Conservation (phyloP, 495 filamentous ascomycete species). For the Arthonia radiata region DNA sequence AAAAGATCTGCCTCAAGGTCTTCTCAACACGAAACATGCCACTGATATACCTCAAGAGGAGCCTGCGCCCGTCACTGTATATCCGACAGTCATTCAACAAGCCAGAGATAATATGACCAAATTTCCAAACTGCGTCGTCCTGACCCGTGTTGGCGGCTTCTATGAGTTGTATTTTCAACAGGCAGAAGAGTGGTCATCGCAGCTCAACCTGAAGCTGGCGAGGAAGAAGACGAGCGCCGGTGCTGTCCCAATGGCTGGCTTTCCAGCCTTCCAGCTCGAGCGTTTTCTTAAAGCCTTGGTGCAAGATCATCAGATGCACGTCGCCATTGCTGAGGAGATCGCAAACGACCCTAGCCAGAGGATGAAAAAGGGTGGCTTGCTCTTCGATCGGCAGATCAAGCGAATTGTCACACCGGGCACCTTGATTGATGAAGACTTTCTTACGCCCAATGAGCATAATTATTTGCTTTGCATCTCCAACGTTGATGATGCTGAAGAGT, state of each 20-base stretch:
- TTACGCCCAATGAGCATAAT: constrained; percentile 79
- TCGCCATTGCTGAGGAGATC: constrained; percentile 88
- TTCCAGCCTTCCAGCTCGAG: constrained; percentile 79
- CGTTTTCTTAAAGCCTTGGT: constrained; percentile 80
- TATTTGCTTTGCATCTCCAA: constrained; percentile 52
- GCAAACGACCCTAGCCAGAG: constrained; percentile 38
- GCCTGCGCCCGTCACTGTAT: no score
- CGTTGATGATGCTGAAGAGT: constrained; percentile 6
- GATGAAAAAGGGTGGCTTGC: constrained; percentile 43
- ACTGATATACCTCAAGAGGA: no score
- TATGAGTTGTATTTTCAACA: constrained; percentile 95
- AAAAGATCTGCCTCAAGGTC: constrained; percentile 42
- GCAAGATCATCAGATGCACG: constrained; percentile 66
- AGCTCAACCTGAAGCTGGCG: constrained; percentile 74
- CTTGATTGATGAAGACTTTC: constrained; percentile 89
- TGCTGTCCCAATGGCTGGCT: constrained; percentile 72
- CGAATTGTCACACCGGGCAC: constrained; percentile 86
- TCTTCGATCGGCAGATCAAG: constrained; percentile 63
- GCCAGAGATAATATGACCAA: constrained; percentile 75
- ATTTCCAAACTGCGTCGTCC: constrained; percentile 65
- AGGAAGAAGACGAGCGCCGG: constrained; percentile 50
- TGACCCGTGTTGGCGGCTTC: constrained; percentile 82
- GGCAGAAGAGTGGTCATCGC: constrained; percentile 63
- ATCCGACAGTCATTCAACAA: constrained; percentile 73
- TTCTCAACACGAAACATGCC: no score